Base-by-base conservation (phyloP, 257 asterid species). In the Nicotiana attenuata region DNA sequence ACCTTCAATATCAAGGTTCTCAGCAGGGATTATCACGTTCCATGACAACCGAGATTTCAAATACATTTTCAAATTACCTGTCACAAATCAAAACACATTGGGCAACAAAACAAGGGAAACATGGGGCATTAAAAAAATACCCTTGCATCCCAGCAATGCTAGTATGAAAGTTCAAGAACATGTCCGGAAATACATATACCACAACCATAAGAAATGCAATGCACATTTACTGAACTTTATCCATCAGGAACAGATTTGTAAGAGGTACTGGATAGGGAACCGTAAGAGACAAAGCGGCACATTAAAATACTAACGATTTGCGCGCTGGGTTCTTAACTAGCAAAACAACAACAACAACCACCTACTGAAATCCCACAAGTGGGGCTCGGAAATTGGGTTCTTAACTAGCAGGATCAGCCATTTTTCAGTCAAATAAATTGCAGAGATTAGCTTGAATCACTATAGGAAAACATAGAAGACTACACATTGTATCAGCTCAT, bases 11-110 rank as follows among this genome's bases (percentile, higher is more conserved):
- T 93, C 97, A 50, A 95, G 90, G 80, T 85, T 87, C 81, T 87
- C 86, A n/a, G 97, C 90, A 8, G 92, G 90, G 80, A 96, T 84
- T 11, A 87, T 81, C 24, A 93, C 94, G 16, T 87, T 91, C 97
- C 95, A 92, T 0, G 97, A 84, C 75, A 91, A 84, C n/a, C 83
- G 90, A 16, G 92, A 76, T 85, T 88, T 85, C 33, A 93, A 92
- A 88, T 26, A 89, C 93, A 93, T 96, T 86, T 89, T 64, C 3
- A 57, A 73, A 28, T 38, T 5, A 56, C 80, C 76, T 78, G 78
- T 57, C 20, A 65, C 77, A 64, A 80, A n/a, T 17, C 45, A 63
- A 63, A 65, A 61, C 64, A 22, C 41, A 15, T 7, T 73, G 60
- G 79, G 38, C 22, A 14, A 57, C 24, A 14, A 41, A 24, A 22